phyloP scores from a whole-genome alignment of 768 basidiomycete genomes.

The Auricularia sp. region DNA sequence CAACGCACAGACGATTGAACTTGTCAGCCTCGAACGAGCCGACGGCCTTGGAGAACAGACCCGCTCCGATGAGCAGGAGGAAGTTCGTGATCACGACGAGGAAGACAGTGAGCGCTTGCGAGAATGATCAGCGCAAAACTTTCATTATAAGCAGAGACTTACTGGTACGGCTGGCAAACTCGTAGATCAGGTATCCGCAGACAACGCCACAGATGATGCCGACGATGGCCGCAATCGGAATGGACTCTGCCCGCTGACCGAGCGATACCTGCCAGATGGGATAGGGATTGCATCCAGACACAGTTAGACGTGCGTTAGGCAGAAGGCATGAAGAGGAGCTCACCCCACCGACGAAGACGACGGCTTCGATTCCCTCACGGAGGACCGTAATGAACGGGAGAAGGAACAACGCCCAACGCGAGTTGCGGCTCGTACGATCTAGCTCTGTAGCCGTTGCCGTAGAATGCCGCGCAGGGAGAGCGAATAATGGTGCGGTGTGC shows the following conservation, averaged over 20 bases:
- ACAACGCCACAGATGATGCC: slow-evolving; percentile 71
- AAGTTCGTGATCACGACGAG: slow-evolving; percentile 87
- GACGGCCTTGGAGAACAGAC: slow-evolving; percentile 75
- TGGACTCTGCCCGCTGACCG: slow-evolving; percentile 67
- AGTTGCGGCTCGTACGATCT: slow-evolving; percentile 40
- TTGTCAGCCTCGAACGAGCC: slow-evolving; percentile 61
- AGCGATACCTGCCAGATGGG: slow-evolving; percentile 60
- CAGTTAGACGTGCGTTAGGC: slow-evolving; percentile 46
- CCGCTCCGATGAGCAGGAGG: slow-evolving; percentile 87
- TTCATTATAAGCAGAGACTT: slow-evolving; percentile 15
- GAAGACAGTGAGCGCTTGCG: slow-evolving; percentile 69
- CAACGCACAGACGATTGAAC: slow-evolving; percentile 43
- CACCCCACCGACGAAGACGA: slow-evolving; percentile 86
- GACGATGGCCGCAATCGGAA: slow-evolving; percentile 83
- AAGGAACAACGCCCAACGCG: slow-evolving; percentile 83
- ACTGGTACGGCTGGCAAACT: slow-evolving; percentile 68
- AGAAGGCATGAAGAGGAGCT: slow-evolving; percentile 8
- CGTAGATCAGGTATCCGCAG: slow-evolving; percentile 69
- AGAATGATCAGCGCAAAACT: slow-evolving; percentile 12
- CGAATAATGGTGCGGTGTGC: not conserved
- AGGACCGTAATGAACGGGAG: slow-evolving; percentile 88
- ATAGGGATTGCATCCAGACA: slow-evolving; percentile 74
- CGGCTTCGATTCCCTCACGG: slow-evolving; percentile 88
- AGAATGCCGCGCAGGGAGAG: not conserved
- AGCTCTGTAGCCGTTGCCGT: slow-evolving; percentile 24